Conservation (phyloP, 257 asterid genomes). For the Orobanche coerulescens region DNA sequence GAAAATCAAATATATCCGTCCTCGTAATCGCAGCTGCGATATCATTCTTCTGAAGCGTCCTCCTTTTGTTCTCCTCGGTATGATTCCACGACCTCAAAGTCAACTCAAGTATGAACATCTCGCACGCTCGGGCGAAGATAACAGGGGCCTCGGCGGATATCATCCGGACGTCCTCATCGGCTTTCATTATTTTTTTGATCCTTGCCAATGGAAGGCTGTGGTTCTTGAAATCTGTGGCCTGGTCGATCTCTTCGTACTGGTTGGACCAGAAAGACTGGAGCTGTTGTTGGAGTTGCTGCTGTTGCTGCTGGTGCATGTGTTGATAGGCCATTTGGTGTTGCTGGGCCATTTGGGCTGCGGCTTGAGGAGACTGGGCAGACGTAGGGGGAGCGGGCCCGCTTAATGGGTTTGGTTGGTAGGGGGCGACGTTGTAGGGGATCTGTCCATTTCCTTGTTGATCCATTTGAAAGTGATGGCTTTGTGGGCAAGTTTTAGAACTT, state of each 20-base stretch:
- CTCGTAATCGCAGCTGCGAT: slow-evolving; percentile 84
- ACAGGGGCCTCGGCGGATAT: slow-evolving; percentile 87
- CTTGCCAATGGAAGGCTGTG: slow-evolving; percentile 82
- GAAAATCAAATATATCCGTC: slow-evolving; percentile 74
- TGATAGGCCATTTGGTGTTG: slow-evolving; percentile 81
- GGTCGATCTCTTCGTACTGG: slow-evolving; percentile 63
- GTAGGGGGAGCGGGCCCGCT: slow-evolving; percentile 39
- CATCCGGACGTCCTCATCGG: slow-evolving; percentile 79
- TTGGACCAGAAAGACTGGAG: slow-evolving; percentile 69
- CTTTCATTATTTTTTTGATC: slow-evolving; percentile 85
- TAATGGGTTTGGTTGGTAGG: slow-evolving; percentile 61
- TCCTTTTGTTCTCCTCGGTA: slow-evolving; percentile 81
- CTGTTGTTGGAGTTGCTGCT: slow-evolving; percentile 73
- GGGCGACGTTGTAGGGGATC: slow-evolving; percentile 43
- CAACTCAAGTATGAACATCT: slow-evolving; percentile 82
- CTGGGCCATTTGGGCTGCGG: slow-evolving; percentile 60
- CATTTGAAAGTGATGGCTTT: slow-evolving; percentile 29
- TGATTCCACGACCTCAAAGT: slow-evolving; percentile 76
- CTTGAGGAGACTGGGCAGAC: slow-evolving; percentile 52
- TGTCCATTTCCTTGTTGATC: slow-evolving; percentile 79
- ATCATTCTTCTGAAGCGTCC: slow-evolving; percentile 79
- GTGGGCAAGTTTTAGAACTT: too few relatives aligned
- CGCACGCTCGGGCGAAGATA: slow-evolving; percentile 80
- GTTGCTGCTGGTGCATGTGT: slow-evolving; percentile 70
- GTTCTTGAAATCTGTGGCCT: slow-evolving; percentile 65